These are phyloP conservation scores for Pichia cephalocereana DNA, from an alignment of 805 yeast species.

Conservation along the genomic window DNA sequence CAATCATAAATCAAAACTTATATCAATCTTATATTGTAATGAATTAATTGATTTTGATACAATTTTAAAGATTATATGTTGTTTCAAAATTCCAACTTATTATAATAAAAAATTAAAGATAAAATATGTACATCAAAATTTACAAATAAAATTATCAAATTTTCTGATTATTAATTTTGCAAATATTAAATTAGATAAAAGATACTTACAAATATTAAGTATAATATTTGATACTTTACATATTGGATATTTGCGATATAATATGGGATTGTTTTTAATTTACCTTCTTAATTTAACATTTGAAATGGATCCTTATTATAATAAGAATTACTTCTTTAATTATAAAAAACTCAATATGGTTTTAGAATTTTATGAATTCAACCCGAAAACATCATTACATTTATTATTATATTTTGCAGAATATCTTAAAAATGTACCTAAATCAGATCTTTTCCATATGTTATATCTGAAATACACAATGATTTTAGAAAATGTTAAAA, in stretches of 20 bases:
- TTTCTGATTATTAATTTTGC: constrained; percentile 16
- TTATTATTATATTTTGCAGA: constrained; percentile 1
- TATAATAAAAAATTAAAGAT: constrained; percentile 12
- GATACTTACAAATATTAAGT: constrained; percentile 15
- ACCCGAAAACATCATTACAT: background rate
- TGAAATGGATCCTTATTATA: constrained; percentile 15
- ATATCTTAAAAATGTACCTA: too few species aligned
- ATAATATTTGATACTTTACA: constrained; percentile 19
- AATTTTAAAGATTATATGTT: constrained; percentile 14
- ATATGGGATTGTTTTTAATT: constrained; percentile 14
- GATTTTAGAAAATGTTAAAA: background rate
- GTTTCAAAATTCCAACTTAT: constrained; percentile 16
- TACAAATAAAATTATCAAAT: constrained; percentile 15
- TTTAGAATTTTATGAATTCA: constrained; percentile 3
- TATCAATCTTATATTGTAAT: constrained; percentile 12
- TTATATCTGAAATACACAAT: background rate
- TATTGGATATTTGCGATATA: constrained; percentile 20
- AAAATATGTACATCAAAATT: constrained; percentile 4
- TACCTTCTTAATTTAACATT: constrained; percentile 10
- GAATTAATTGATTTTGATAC: constrained; percentile 18
- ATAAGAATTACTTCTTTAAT: constrained; percentile 14
- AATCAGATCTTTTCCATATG: constrained; percentile 12
- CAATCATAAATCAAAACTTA: constrained; percentile 11
- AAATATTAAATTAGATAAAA: constrained; percentile 15
- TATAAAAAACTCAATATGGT: background rate